Evolutionary conservation across 1,284 basidiomycete genomes (phyloP), one percentile per base, ranked within the genome.

Genomic region (Microbotryum violaceum): DNA sequence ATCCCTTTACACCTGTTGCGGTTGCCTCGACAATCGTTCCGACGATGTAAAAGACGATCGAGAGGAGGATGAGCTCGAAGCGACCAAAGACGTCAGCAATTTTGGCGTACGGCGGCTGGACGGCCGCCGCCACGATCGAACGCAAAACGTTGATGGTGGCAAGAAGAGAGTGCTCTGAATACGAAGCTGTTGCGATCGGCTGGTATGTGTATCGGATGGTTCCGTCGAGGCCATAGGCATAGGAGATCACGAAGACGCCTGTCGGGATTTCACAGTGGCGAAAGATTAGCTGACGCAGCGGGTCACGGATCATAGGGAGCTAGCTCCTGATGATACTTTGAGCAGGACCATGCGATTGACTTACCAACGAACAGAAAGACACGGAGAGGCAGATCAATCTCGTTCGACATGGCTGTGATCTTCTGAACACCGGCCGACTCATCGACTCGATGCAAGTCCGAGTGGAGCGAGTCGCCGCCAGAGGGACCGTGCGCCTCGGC

Each of bases 1-100:
- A 79, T 1, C 61, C 65, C 9, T 64, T 65, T 8, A 79, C 67
- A 42, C 70, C 68, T 18, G 67, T 69, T 1, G 74, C 67, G 4
- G 71, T 67, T 0, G 77, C 75, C 53, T 76, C 73, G 45, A 78
- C 69, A 54, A 77, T 74, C 0, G 76, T 76, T 1, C 77, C 59
- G 37, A 78, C 45, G 33, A 74, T 67, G 56, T 76, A 78, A 63
- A 77, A 74, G 45, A 78, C 20, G 29, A 75, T 66, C 25, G 71
- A 71, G 62, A 76, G 66, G 37, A 70, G 44, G 54, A 79, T 64
- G 54, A 78, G 66, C 48, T 72, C 72, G 18, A 74, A 57, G 21
- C 78, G 75, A 4, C 78, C 78, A 58, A 78, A 78, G 55, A 75
- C 70, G 67, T 78, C 73, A 8, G 69, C 70, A 42, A 77, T 65